Conservation (phyloP, 805 yeast species). For the Kodamaea lidongshanica region DNA sequence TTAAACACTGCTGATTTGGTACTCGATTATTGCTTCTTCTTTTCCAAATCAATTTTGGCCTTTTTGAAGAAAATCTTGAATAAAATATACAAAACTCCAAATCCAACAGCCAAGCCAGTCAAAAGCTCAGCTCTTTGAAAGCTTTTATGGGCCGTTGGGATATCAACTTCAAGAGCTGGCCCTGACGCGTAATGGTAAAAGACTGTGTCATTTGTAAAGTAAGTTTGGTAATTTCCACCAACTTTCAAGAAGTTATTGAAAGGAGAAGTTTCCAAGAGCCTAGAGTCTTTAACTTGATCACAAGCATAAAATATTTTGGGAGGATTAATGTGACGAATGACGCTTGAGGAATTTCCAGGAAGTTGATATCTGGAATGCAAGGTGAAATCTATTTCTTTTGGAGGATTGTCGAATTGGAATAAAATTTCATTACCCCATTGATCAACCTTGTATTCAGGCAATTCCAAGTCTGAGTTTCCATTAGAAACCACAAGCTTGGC, state of each 20-base stretch:
- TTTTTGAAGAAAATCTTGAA: slow-evolving; percentile 4
- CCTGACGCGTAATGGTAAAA: slow-evolving; percentile 24
- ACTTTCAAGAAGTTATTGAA: slow-evolving; percentile 24
- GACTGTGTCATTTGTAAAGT: slow-evolving; percentile 35
- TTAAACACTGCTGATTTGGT: no score
- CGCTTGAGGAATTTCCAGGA: slow-evolving; percentile 14
- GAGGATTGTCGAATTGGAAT: slow-evolving; percentile 18
- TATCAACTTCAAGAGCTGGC: slow-evolving; percentile 2
- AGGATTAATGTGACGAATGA: slow-evolving; percentile 1
- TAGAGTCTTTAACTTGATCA: slow-evolving; percentile 21
- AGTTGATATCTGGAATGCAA: slow-evolving; percentile 37
- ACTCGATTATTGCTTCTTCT: slow-evolving; percentile 2
- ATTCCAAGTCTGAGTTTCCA: slow-evolving; percentile 34
- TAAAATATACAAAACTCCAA: slow-evolving; percentile 8
- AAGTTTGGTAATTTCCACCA: slow-evolving; percentile 32
- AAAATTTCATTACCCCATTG: slow-evolving; percentile 39
- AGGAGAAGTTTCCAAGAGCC: slow-evolving; percentile 30
- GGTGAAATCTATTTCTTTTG: slow-evolving; percentile 19
- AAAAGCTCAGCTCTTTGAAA: slow-evolving; percentile 4
- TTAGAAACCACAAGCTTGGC: slow-evolving; percentile 19
- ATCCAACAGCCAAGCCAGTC: slow-evolving; percentile 8
- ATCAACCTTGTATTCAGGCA: slow-evolving; percentile 31
- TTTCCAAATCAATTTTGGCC: not conserved
- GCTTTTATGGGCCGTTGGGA: slow-evolving; percentile 10
- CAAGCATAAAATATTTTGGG: slow-evolving; percentile 36